These are phyloP conservation scores for Fusarium paranaense DNA, from an alignment of 2,329 filamentous ascomycete genomes.

Conservation along the genomic window DNA sequence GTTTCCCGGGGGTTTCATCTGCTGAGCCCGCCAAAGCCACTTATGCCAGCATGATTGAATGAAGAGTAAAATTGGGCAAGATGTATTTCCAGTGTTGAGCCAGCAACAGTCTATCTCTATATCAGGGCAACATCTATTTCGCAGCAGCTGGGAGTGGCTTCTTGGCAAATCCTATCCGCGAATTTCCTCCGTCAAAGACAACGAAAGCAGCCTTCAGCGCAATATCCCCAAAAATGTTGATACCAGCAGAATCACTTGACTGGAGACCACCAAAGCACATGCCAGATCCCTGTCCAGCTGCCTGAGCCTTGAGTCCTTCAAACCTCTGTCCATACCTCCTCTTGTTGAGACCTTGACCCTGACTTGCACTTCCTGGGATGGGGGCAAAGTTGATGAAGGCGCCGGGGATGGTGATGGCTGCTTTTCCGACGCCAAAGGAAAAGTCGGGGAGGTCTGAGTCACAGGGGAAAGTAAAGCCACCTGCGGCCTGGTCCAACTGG, in stretches of 20 bases:
- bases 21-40: background rate
- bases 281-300: background rate
- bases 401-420: constrained; percentile 68
- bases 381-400: constrained; percentile 65
- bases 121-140: background rate
- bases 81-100: background rate
- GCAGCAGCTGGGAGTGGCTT: constrained; percentile 12
- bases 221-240: constrained; percentile 73
- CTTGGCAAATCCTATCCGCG: constrained; percentile 36
- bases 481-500: constrained; percentile 51
- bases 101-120: constrained; percentile 1
- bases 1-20: background rate
- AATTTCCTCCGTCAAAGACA: constrained; percentile 60
- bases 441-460: constrained; percentile 59
- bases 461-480: constrained; percentile 63
- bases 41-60: background rate
- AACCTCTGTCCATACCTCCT: background rate
- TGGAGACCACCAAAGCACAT: constrained; percentile 78
- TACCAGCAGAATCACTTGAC: constrained; percentile 55
- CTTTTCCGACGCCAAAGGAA: constrained; percentile 66
- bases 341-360: background rate
- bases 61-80: background rate
- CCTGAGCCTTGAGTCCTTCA: background rate
- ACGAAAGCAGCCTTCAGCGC: constrained; percentile 72
- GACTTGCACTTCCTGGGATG: constrained; percentile 38